A percentile compares a stretch with the other conserved stretches of the same genome.
These are phyloP conservation scores for Astrocystis sublimbata DNA, from an alignment of 495 filamentous ascomycete genomes.

Conservation along the genomic window DNA sequence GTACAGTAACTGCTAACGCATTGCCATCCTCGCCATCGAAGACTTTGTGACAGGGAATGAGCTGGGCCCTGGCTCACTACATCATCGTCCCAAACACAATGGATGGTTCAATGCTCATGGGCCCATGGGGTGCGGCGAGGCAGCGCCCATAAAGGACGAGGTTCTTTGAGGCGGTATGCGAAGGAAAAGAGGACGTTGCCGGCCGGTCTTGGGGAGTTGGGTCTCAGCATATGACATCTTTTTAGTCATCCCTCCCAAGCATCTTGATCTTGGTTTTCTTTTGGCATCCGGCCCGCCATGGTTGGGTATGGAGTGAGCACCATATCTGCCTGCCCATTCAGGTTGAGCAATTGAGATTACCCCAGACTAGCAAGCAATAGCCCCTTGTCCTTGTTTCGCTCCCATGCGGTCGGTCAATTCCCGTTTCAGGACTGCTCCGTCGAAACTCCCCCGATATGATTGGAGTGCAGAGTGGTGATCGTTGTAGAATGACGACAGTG, in stretches of 20 bases:
- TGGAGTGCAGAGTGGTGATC: slow-evolving; percentile 23
- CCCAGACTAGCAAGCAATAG: slow-evolving; percentile 16
- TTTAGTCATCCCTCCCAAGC: too few relatives aligned
- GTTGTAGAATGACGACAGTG: slow-evolving; percentile 27
- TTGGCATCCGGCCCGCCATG: too few relatives aligned
- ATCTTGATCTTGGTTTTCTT: too few relatives aligned
- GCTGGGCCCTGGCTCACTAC: slow-evolving; percentile 22
- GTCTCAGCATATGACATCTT: too few relatives aligned
- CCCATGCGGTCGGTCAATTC: slow-evolving; percentile 20
- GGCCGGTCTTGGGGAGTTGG: too few relatives aligned
- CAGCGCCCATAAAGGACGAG: too few relatives aligned
- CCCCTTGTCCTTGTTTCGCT: slow-evolving; percentile 17
- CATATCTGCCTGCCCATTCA: neutral
- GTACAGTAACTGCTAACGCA: neutral
- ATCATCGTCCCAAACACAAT: slow-evolving; percentile 23
- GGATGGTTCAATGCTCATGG: neutral
- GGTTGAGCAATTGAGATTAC: slow-evolving; percentile 5
- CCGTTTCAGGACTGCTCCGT: slow-evolving; percentile 22
- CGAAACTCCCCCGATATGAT: slow-evolving; percentile 16
- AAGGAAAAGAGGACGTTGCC: too few relatives aligned
- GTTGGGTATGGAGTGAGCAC: neutral
- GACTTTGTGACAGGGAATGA: slow-evolving; percentile 14
- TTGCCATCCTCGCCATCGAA: neutral
- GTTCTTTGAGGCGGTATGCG: too few relatives aligned
- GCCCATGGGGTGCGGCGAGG: neutral